phyloP scores from a whole-genome alignment of 805 yeast species.

The Ogataea methylovora region DNA sequence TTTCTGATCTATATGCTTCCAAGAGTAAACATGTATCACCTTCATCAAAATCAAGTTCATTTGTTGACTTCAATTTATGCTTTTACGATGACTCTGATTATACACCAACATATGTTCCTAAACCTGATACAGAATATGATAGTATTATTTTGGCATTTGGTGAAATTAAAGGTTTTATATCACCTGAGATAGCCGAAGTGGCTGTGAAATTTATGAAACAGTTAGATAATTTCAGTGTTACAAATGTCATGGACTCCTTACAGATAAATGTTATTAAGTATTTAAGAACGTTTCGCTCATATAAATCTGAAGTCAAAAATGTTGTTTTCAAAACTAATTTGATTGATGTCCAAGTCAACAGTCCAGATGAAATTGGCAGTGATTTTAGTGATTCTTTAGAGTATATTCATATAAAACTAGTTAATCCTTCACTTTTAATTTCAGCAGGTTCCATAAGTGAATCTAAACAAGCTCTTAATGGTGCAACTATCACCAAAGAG shows the following conservation, averaged over 20 bases:
- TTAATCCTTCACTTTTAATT: slow-evolving; percentile 12
- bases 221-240: slow-evolving; percentile 33
- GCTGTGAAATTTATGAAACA: slow-evolving; percentile 26
- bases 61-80: too few species aligned
- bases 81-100: slow-evolving; percentile 7
- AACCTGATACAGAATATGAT: slow-evolving; percentile 36
- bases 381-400: too few species aligned
- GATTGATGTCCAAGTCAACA: slow-evolving; percentile 23
- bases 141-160: slow-evolving; percentile 50
- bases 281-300: slow-evolving; percentile 17
- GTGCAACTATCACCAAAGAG: slow-evolving; percentile 2
- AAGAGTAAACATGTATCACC: background rate
- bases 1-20: background rate
- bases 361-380: too few species aligned
- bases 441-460: too few species aligned
- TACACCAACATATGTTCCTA: slow-evolving; percentile 1
- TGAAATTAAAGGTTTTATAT: slow-evolving; percentile 35
- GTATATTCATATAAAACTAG: slow-evolving; percentile 8
- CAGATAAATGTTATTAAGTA: slow-evolving; percentile 51
- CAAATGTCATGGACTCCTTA: slow-evolving; percentile 51
- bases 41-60: background rate
- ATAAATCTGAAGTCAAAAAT: slow-evolving; percentile 29
- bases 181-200: slow-evolving; percentile 28
- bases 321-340: slow-evolving; percentile 42
- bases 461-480: too few species aligned